Evolutionary conservation across 148 eudicot species (phyloP).

Genomic region (Camellia granthamiana): DNA sequence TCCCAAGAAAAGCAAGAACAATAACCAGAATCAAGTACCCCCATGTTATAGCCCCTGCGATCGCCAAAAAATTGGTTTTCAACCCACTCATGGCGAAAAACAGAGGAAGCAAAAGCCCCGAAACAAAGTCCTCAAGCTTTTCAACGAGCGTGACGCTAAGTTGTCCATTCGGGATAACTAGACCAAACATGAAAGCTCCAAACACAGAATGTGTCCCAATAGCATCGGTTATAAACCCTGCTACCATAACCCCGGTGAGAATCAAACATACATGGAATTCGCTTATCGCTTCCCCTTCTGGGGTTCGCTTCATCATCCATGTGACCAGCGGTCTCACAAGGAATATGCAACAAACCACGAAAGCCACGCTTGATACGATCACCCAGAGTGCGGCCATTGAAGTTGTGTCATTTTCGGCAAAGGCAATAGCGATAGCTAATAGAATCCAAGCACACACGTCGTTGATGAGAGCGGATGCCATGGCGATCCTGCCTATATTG

Average conservation of each 20-base stretch:
- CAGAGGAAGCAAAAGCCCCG: constrained; percentile 64
- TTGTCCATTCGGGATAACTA: constrained; percentile 67
- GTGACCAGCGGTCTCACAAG: constrained; percentile 38
- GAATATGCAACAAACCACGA: constrained; percentile 44
- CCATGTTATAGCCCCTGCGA: constrained; percentile 33
- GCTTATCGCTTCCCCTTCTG: constrained; percentile 62
- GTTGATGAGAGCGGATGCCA: constrained; percentile 68
- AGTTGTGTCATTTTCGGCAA: constrained; percentile 35
- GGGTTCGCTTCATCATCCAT: constrained; percentile 56
- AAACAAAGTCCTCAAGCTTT: constrained; percentile 70
- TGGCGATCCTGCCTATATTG: constrained; percentile 59
- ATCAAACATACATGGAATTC: constrained; percentile 59
- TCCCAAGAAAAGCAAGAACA: constrained; percentile 39
- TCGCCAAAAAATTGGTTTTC: constrained; percentile 38
- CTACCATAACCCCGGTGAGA: constrained; percentile 60
- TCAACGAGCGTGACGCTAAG: constrained; percentile 58
- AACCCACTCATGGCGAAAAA: constrained; percentile 69
- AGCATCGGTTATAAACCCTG: constrained; percentile 68
- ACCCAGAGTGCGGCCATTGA: constrained; percentile 57
- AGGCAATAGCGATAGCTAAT: constrained; percentile 63
- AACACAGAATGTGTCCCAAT: constrained; percentile 83
- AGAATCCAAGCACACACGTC: constrained; percentile 74
- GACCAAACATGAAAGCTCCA: constrained; percentile 71
- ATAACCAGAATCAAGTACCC: constrained; percentile 26
- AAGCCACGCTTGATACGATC: constrained; percentile 37